Evolutionary conservation across 305 asterid species (phyloP), one percentile per base, ranked within the genome.

Genomic region (Solanum hybrid): DNA sequence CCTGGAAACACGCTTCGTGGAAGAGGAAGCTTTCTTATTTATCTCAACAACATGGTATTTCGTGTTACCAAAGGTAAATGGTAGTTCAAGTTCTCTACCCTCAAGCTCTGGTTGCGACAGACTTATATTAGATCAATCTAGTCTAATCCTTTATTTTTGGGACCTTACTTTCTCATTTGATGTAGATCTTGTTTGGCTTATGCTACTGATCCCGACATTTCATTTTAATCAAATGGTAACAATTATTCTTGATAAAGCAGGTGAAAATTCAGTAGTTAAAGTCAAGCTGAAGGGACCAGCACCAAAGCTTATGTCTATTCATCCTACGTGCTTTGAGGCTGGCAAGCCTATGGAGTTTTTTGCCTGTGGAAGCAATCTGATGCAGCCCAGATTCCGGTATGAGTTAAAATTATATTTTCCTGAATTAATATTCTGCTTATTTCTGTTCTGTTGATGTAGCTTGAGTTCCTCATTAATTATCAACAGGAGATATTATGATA

Each of bases 341-440:
- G 99, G 99, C 85, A 93, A 91, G 91, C 96, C 98, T 18, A 92
- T 97, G 94, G 98, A 97, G 91, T 95, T 97, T 90, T 94, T 95
- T 77, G 98, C 96, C 85, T 95, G 97, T 92, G 99, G 99, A 92
- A 97, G 96, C 89, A 92, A 95, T 89, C 91, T 97, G 84, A 96
- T 97, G 91, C 99, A 97, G 91, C 94, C 98, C 39, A 94, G 95
- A 89, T 92, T 96, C 91, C 94, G 98, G 99, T 97, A 94, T 90
- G 92, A 33, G 39, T 74, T 85, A 31, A 42, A 4, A 84, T 82
- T 34, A 39, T 74, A 24, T 71, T 71, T 74, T 36, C 31, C 37
- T 88, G 64, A 51, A 76, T 42, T 36, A 86, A 86, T 40, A 11
- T 46, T 39, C 35, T 79, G 85, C 46, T 86, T 74, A 34, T 46